Evolutionary conservation across 2,329 filamentous ascomycete species (phyloP).

Genomic region (Aspergillus aculeatus): DNA sequence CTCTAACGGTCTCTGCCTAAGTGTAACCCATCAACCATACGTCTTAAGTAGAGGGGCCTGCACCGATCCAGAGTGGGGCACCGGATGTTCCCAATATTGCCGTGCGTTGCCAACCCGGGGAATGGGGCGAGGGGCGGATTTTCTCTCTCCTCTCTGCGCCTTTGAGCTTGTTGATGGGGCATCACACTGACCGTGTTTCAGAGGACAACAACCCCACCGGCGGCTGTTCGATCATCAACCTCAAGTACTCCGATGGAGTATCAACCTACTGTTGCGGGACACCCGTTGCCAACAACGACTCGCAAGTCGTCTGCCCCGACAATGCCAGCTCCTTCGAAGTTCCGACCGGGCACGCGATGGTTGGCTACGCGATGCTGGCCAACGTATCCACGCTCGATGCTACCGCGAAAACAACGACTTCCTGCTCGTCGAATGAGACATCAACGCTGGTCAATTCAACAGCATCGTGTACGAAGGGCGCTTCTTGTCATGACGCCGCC

Average conservation of each 20-base stretch:
- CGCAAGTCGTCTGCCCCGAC: conserved; percentile 18
- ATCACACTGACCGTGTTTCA: neutral
- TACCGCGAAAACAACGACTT: neutral
- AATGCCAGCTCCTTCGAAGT: conserved; percentile 26
- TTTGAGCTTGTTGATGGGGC: neutral
- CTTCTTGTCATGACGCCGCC: conserved; percentile 16
- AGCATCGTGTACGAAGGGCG: neutral
- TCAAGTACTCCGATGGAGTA: conserved; percentile 10
- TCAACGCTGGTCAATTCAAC: neutral
- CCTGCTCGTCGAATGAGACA: neutral
- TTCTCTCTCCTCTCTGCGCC: too few species aligned
- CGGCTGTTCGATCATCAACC: conserved; percentile 25
- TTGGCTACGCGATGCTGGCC: conserved; percentile 22
- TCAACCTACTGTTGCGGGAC: conserved; percentile 29
- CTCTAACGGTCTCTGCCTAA: conserved; percentile 30
- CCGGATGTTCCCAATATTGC: conserved; percentile 11
- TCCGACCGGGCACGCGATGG: conserved; percentile 20
- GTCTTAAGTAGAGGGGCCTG: conserved; percentile 29
- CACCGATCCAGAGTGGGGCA: conserved; percentile 29
- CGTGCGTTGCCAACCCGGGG: conserved; percentile 11
- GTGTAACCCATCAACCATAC: conserved; percentile 24
- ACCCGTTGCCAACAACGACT: conserved; percentile 8
- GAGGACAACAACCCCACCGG: conserved; percentile 10
- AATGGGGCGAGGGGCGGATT: too few species aligned
- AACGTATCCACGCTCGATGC: conserved; percentile 15